A percentile compares a stretch with the other conserved stretches of the same genome.
Evolutionary conservation across 129 eudicot genomes (phyloP).

Genomic region (Pseudognaphalium luteoalbum): DNA sequence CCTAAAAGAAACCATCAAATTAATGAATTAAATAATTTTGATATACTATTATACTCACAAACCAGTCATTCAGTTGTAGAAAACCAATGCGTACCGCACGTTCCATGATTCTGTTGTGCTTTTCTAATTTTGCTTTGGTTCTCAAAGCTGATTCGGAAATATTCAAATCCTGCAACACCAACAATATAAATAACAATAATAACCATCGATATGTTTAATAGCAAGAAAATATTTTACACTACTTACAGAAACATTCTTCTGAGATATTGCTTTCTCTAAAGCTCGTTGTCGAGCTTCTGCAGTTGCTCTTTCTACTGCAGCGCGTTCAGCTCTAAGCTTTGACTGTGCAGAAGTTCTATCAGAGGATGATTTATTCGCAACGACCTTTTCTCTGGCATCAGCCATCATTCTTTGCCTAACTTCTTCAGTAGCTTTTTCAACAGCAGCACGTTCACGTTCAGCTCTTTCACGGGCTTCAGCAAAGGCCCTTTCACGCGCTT

Average conservation of each 20-base stretch:
- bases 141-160: slow-evolving; percentile 65
- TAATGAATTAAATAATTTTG: background rate
- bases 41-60: background rate
- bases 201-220: slow-evolving; percentile 9
- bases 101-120: slow-evolving; percentile 82
- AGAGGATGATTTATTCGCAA: slow-evolving; percentile 49
- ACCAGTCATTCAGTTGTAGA: background rate
- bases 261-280: slow-evolving; percentile 77
- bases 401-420: slow-evolving; percentile 69
- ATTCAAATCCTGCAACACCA: slow-evolving; percentile 59
- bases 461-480: slow-evolving; percentile 83
- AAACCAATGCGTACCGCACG: slow-evolving; percentile 57
- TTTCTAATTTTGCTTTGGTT: slow-evolving; percentile 78
- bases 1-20: slow-evolving; percentile 53
- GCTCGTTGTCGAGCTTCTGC: slow-evolving; percentile 98
- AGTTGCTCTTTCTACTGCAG: slow-evolving; percentile 98
- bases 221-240: slow-evolving; percentile 42
- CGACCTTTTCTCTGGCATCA: slow-evolving; percentile 64
- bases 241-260: slow-evolving; percentile 44
- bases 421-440: slow-evolving; percentile 80
- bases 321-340: slow-evolving; percentile 85
- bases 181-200: slow-evolving; percentile 15
- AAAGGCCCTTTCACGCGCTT: slow-evolving; percentile 97
- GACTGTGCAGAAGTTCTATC: slow-evolving; percentile 57
- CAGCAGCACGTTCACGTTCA: slow-evolving; percentile 85